Percentiles rank a stretch among this genome's conserved stretches.
Evolutionary conservation across 495 filamentous ascomycete species (phyloP).

Genomic region (Parathielavia hyrcaniae): DNA sequence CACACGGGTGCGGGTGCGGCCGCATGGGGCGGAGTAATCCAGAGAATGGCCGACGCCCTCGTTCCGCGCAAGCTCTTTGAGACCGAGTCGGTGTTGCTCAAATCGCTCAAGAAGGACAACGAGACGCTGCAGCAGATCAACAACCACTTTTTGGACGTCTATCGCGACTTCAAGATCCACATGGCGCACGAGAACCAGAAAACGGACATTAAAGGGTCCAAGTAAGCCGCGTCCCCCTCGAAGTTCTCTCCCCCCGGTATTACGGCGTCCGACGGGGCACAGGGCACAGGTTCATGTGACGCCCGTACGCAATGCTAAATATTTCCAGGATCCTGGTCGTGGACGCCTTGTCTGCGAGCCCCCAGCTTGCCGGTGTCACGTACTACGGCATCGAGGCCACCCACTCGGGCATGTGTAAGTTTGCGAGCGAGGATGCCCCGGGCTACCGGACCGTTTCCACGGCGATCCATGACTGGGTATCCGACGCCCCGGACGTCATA

Average conservation of each 20-base stretch:
- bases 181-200: conserved; percentile 63
- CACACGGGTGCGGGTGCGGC: conserved; percentile 74
- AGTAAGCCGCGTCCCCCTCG: conserved; percentile 21
- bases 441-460: conserved; percentile 70
- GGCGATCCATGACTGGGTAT: conserved; percentile 62
- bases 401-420: conserved; percentile 88
- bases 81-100: conserved; percentile 61
- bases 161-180: conserved; percentile 62
- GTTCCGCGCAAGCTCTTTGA: conserved; percentile 67
- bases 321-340: conserved; percentile 49
- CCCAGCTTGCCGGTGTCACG: conserved; percentile 65
- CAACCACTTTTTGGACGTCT: conserved; percentile 65
- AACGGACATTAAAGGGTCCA: conserved; percentile 58
- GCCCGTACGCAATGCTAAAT: conserved; percentile 4
- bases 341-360: conserved; percentile 67
- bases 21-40: conserved; percentile 67
- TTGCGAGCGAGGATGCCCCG: conserved; percentile 62
- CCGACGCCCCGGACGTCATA: conserved; percentile 53
- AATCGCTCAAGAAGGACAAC: conserved; percentile 67
- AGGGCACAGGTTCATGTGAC: not conserved
- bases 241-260: not conserved
- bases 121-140: conserved; percentile 80
- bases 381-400: conserved; percentile 73
- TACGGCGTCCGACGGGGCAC: not conserved
- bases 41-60: conserved; percentile 64